Evolutionary conservation across 2,329 filamentous ascomycete species (phyloP).

Genomic region (Hyphodiscus sp.): DNA sequence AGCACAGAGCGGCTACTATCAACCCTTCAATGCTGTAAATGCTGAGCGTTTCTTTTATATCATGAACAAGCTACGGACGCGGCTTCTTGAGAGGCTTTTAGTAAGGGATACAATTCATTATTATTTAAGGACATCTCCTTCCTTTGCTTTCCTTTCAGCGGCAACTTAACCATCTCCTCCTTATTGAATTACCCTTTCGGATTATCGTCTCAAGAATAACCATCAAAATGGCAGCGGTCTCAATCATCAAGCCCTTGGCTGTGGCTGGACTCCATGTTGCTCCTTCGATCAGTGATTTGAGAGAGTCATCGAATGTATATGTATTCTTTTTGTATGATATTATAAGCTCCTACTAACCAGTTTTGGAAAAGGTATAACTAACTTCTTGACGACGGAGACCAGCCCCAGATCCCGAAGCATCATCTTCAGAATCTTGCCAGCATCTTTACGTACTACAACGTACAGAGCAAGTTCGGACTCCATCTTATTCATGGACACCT

Average conservation of each 20-base stretch:
- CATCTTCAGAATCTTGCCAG: constrained; percentile 2
- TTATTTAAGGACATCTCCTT: no score
- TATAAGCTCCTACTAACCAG: neutral
- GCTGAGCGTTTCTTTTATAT: no score
- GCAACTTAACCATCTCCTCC: no score
- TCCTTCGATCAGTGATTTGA: neutral
- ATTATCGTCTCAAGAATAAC: no score
- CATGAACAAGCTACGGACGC: no score
- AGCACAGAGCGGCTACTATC: no score
- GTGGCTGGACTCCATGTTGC: neutral
- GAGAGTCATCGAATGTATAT: neutral
- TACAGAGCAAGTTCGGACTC: neutral
- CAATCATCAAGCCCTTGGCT: neutral
- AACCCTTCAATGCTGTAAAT: no score
- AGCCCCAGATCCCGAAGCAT: neutral
- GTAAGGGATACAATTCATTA: no score
- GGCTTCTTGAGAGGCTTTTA: no score
- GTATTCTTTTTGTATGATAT: neutral
- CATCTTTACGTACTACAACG: neutral
- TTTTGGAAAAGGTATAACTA: constrained; percentile 1
- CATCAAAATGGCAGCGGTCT: neutral
- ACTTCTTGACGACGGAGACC: neutral
- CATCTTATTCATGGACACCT: constrained; percentile 1
- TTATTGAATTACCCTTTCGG: no score
- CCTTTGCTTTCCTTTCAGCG: no score